A percentile compares a stretch with the other conserved stretches of the same genome.
phyloP scores from a whole-genome alignment of 2,329 filamentous ascomycete species.

The Pezicula rhizophila region DNA sequence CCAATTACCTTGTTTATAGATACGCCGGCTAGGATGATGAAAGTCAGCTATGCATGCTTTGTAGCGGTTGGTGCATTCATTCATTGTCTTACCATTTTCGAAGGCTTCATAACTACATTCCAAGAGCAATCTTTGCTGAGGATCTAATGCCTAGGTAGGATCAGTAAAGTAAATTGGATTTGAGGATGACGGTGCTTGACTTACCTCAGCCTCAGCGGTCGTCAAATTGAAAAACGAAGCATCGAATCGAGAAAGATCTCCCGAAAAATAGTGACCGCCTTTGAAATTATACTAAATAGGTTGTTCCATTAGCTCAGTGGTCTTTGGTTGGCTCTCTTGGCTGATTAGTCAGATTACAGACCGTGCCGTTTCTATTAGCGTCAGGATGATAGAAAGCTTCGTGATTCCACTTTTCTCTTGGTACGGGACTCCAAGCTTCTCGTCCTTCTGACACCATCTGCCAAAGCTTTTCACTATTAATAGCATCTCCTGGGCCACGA shows the following conservation, averaged over 20 bases:
- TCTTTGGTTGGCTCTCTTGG: too few species aligned
- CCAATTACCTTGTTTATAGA: background rate
- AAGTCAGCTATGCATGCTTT: background rate
- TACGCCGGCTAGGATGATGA: background rate
- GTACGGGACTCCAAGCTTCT: too few species aligned
- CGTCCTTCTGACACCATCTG: too few species aligned
- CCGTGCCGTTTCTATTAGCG: too few species aligned
- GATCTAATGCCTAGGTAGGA: constrained; percentile 1
- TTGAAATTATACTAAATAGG: background rate
- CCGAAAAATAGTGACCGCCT: background rate
- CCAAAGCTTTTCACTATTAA: too few species aligned
- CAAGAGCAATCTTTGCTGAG: constrained; percentile 5
- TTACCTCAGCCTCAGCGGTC: background rate
- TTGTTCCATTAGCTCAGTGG: background rate
- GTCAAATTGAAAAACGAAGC: background rate
- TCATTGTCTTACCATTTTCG: constrained; percentile 2
- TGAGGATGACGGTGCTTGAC: background rate
- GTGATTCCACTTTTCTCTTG: too few species aligned
- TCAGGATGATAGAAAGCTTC: too few species aligned
- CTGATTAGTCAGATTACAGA: too few species aligned
- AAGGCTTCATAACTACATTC: constrained; percentile 5
- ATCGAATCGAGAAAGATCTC: background rate
- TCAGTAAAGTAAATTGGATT: too few species aligned
- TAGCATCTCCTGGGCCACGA: too few species aligned
- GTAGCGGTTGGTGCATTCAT: too few species aligned